These are phyloP conservation scores for Mycena leptocephala DNA, from an alignment of 768 basidiomycete species.

Conservation along the genomic window DNA sequence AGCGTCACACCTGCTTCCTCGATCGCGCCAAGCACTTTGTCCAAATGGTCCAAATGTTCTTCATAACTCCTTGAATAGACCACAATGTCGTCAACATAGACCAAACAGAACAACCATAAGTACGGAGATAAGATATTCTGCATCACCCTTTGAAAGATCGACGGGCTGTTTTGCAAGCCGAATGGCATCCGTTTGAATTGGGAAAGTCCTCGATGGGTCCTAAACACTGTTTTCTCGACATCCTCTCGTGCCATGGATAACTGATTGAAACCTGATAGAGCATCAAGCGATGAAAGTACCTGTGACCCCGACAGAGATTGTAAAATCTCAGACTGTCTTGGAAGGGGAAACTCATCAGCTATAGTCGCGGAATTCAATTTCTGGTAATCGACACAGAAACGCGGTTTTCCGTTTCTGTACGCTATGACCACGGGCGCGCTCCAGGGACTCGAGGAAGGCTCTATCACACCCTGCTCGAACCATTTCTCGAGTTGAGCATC, in stretches of 20 bases:
- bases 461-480: background rate
- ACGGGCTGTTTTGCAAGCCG: background rate
- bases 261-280: background rate
- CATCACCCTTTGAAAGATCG: background rate
- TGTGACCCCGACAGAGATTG: background rate
- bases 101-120: background rate
- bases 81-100: background rate
- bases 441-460: background rate
- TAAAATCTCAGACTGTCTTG: background rate
- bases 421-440: background rate
- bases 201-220: background rate
- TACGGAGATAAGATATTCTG: background rate
- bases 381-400: background rate
- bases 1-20: background rate
- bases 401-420: background rate
- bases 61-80: background rate
- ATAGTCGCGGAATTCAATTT: background rate
- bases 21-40: background rate
- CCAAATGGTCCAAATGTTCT: background rate
- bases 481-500: background rate
- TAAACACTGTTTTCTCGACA: background rate
- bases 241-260: background rate
- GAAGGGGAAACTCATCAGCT: background rate
- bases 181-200: background rate
- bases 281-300: background rate